Percentiles rank a stretch among this genome's conserved stretches.
These are phyloP conservation scores for Boletales sp. DNA, from an alignment of 768 basidiomycete species.

Conservation along the genomic window DNA sequence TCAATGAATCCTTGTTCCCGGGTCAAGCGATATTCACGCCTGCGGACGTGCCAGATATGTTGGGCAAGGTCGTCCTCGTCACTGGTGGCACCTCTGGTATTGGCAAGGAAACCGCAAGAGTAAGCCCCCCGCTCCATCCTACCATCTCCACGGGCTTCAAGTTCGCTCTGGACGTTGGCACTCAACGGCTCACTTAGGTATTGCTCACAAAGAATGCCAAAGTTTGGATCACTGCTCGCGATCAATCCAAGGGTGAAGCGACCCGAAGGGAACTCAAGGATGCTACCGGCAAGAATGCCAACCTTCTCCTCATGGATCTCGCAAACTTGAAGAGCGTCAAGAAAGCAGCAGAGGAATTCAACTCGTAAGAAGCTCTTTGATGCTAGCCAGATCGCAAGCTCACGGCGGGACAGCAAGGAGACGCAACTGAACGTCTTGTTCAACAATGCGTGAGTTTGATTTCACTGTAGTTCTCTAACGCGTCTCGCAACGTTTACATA, in stretches of 20 bases:
- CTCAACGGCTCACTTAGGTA: constrained; percentile 5
- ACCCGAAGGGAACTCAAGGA: constrained; percentile 15
- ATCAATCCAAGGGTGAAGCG: constrained; percentile 15
- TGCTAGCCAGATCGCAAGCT: neutral
- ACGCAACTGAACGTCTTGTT: constrained; percentile 22
- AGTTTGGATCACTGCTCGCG: constrained; percentile 28
- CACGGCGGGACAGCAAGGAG: constrained; percentile 14
- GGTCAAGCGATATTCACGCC: constrained; percentile 22
- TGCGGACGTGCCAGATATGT: constrained; percentile 34
- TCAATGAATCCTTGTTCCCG: constrained; percentile 14
- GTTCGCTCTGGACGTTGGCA: too few species aligned
- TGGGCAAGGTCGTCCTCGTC: constrained; percentile 36
- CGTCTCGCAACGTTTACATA: neutral
- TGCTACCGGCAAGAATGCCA: constrained; percentile 23
- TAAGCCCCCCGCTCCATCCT: neutral
- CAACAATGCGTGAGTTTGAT: constrained; percentile 28
- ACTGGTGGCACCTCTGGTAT: constrained; percentile 50
- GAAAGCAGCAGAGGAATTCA: constrained; percentile 38
- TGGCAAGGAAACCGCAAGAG: constrained; percentile 45
- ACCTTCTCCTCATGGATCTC: constrained; percentile 41
- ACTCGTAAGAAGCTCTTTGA: constrained; percentile 19
- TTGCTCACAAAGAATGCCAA: constrained; percentile 27
- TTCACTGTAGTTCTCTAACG: too few species aligned
- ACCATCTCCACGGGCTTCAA: neutral
- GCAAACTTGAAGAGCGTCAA: constrained; percentile 37